Conservation (phyloP, 2,329 filamentous ascomycete species). For the Phialophora verrucosa region DNA sequence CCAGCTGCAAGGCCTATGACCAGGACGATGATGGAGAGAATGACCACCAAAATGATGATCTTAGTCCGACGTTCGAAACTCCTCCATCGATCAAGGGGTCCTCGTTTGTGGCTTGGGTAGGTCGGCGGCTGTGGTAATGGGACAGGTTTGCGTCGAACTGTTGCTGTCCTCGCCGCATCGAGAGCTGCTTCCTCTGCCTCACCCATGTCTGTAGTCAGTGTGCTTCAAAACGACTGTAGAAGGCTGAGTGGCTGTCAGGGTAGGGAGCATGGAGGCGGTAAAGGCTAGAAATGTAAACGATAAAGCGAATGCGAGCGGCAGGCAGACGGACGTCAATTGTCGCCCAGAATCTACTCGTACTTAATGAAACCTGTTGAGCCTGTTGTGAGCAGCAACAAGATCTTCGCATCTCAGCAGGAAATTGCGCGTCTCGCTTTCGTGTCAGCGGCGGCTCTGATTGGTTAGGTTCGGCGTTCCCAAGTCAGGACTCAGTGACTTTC, state of each 20-base stretch:
- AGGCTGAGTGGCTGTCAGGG: neutral
- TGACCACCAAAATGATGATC: constrained; percentile 31
- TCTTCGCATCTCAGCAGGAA: constrained; percentile 6
- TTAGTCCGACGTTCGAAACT: constrained; percentile 24
- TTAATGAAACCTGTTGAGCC: neutral
- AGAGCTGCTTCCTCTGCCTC: constrained; percentile 23
- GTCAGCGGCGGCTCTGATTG: constrained; percentile 14
- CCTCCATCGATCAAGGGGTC: constrained; percentile 31
- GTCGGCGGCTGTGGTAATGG: constrained; percentile 14
- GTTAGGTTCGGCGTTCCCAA: constrained; percentile 1
- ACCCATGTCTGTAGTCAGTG: constrained; percentile 15
- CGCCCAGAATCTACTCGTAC: neutral
- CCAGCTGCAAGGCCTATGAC: constrained; percentile 38
- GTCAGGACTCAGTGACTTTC: neutral
- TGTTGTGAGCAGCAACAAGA: neutral
- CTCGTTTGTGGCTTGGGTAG: constrained; percentile 3
- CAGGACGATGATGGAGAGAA: constrained; percentile 31
- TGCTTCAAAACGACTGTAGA: neutral
- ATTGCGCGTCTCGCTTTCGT: constrained; percentile 14
- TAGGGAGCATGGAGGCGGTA: neutral
- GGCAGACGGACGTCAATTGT: neutral
- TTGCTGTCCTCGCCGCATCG: constrained; percentile 23
- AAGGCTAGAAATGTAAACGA: neutral
- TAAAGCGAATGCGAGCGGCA: neutral
- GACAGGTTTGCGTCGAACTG: constrained; percentile 33